Evolutionary conservation across 176 grass and related monocot genomes (phyloP).

Genomic region (Ampelocalamus luodianensis): DNA sequence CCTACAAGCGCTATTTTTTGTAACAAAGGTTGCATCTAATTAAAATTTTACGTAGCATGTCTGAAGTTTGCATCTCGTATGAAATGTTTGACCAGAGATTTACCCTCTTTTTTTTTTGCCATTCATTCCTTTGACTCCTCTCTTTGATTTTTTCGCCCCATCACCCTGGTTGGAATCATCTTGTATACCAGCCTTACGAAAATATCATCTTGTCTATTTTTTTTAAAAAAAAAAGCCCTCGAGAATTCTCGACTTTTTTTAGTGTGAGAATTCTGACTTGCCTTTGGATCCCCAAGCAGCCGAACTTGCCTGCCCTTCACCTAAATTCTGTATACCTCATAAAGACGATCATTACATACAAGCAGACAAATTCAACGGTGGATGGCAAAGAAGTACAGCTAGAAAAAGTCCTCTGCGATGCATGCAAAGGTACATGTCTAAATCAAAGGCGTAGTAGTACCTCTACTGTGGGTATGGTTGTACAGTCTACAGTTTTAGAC

Average conservation of each 20-base stretch:
- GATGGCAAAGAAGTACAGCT: neutral
- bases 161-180: too few relatives aligned
- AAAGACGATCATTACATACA: conserved; percentile 1
- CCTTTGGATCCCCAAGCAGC: conserved; percentile 20
- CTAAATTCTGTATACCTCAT: conserved; percentile 13
- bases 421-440: neutral
- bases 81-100: neutral
- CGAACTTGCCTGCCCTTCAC: neutral
- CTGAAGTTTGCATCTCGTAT: neutral
- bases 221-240: too few relatives aligned
- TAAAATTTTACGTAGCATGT: neutral
- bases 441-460: neutral
- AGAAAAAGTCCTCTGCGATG: neutral
- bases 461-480: neutral
- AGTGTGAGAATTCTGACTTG: conserved; percentile 8
- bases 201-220: too few relatives aligned
- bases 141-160: too few relatives aligned
- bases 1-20: neutral
- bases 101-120: neutral
- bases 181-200: too few relatives aligned
- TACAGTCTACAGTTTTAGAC: neutral
- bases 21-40: neutral
- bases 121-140: neutral
- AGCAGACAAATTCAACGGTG: conserved; percentile 20
- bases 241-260: neutral